These are phyloP conservation scores for Calocera cornea DNA, from an alignment of 768 basidiomycete genomes.

Conservation along the genomic window DNA sequence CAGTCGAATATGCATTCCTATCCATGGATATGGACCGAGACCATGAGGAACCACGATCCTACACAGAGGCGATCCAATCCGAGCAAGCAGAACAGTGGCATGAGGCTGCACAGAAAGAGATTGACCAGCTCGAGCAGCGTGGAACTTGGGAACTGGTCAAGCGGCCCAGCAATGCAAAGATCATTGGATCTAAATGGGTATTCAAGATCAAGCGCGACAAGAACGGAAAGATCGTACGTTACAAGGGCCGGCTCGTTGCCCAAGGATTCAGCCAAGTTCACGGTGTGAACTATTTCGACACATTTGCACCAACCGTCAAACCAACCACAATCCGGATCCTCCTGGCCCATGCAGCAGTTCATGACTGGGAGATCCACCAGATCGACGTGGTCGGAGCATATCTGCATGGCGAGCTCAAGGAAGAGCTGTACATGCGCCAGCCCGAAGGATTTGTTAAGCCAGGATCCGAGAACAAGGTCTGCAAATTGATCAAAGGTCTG, in stretches of 20 bases:
- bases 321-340: constrained; percentile 25
- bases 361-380: constrained; percentile 28
- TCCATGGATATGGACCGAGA: neutral
- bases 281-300: constrained; percentile 32
- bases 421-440: constrained; percentile 29
- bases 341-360: constrained; percentile 24
- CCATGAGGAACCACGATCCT: neutral
- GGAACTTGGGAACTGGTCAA: constrained; percentile 23
- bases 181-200: constrained; percentile 31
- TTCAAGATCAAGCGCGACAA: constrained; percentile 30
- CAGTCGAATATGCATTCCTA: neutral
- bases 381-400: constrained; percentile 34
- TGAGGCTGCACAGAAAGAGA: neutral
- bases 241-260: constrained; percentile 34
- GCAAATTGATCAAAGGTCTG: constrained; percentile 13
- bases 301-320: constrained; percentile 21
- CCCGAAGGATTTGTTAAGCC: constrained; percentile 15
- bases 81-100: neutral
- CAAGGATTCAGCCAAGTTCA: constrained; percentile 30
- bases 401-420: constrained; percentile 29
- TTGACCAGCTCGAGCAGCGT: neutral
- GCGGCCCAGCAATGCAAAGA: constrained; percentile 20
- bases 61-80: neutral
- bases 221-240: constrained; percentile 24
- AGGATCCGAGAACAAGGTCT: neutral